A percentile compares a stretch with the other conserved stretches of the same genome.
phyloP scores from a whole-genome alignment of 2,329 filamentous ascomycete species.

The Tolypocladium ophioglossoides region DNA sequence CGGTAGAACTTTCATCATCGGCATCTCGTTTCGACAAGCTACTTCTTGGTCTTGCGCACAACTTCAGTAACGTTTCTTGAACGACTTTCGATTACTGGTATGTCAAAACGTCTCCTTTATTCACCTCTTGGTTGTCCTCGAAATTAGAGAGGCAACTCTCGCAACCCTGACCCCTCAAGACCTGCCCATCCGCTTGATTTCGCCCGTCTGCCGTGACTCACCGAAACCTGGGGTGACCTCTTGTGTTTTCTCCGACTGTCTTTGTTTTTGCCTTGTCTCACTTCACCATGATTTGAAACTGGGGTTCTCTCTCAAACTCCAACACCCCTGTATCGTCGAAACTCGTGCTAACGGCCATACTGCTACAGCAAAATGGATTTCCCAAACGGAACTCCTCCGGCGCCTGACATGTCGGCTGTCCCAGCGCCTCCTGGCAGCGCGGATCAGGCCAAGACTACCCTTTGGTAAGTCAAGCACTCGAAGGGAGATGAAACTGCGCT shows the following conservation, averaged over 20 bases:
- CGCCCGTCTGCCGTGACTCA: too few relatives aligned
- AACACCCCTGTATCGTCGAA: not conserved
- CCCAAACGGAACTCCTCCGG: conserved; percentile 28
- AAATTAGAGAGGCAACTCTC: not conserved
- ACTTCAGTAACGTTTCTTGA: not conserved
- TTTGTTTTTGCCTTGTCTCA: not conserved
- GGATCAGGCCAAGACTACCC: conserved; percentile 46
- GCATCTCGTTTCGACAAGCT: not conserved
- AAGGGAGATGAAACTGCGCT: not conserved
- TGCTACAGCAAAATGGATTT: conserved; percentile 23
- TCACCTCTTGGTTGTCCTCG: not conserved
- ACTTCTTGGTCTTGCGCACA: not conserved
- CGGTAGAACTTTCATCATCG: not conserved
- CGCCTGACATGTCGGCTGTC: conserved; percentile 24
- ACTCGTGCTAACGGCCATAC: not conserved
- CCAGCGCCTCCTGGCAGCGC: conserved; percentile 21
- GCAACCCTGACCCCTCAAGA: not conserved
- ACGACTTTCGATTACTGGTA: not conserved
- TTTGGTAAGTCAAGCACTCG: conserved; percentile 33
- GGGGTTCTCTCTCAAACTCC: too few relatives aligned
- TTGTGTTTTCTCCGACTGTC: too few relatives aligned
- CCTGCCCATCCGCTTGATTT: not conserved
- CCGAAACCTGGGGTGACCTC: too few relatives aligned
- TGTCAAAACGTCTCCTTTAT: not conserved
- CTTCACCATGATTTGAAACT: too few relatives aligned